Evolutionary conservation across 352 stramenopile genomes (phyloP).

Genomic region (Aphanomyces astaci): DNA sequence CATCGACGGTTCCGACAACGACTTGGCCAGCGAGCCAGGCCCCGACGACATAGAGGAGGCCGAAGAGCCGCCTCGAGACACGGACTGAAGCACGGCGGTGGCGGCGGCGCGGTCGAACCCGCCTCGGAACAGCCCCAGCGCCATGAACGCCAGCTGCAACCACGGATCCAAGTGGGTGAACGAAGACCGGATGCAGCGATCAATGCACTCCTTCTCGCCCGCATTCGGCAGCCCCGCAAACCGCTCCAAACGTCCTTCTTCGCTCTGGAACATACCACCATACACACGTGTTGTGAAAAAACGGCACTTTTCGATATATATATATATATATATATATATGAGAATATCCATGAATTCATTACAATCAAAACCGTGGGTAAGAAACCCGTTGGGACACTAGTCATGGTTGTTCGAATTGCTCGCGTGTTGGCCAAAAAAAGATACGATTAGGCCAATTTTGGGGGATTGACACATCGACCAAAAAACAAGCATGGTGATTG

Average conservation of each 20-base stretch:
- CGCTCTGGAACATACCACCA: too few relatives aligned
- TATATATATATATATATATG: too few relatives aligned
- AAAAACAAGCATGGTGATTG: too few relatives aligned
- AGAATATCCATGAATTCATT: too few relatives aligned
- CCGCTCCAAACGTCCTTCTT: constrained; percentile 60
- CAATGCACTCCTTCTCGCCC: constrained; percentile 66
- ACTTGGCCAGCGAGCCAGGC: neutral
- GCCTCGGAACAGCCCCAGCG: constrained; percentile 71
- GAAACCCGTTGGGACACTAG: too few relatives aligned
- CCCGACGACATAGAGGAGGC: neutral
- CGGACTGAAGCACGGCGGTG: constrained; percentile 54
- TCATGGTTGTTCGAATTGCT: too few relatives aligned
- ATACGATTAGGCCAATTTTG: too few relatives aligned
- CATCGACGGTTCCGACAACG: neutral
- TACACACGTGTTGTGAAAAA: too few relatives aligned
- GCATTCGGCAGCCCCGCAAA: constrained; percentile 70
- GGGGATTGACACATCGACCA: too few relatives aligned
- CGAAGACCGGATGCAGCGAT: constrained; percentile 72
- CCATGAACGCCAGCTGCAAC: constrained; percentile 72
- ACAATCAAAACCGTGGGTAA: too few relatives aligned
- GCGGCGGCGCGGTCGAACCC: constrained; percentile 65
- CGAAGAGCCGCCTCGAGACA: neutral
- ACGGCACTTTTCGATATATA: too few relatives aligned
- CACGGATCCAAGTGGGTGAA: constrained; percentile 68
- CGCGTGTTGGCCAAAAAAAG: too few relatives aligned